These are phyloP conservation scores for Syzygium syzygioides DNA, from an alignment of 441 rosid species.

Conservation along the genomic window DNA sequence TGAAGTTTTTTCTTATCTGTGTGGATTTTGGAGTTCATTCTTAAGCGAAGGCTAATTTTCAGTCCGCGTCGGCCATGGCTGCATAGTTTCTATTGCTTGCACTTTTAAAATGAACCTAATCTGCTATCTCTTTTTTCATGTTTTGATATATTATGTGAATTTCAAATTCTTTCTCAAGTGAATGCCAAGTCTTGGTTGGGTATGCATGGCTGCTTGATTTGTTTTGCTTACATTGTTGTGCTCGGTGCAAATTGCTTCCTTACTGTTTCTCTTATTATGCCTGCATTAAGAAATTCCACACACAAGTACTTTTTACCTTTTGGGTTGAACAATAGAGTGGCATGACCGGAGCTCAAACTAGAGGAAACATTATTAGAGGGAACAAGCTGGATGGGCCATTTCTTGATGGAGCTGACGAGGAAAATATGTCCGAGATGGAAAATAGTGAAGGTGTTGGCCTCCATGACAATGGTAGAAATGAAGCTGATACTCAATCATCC, in stretches of 20 bases:
- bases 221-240: neutral
- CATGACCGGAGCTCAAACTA: conserved; percentile 29
- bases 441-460: conserved; percentile 14
- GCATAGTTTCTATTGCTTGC: neutral
- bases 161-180: neutral
- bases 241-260: neutral
- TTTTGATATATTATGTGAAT: neutral
- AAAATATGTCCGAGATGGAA: conserved; percentile 25
- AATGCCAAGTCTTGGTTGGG: neutral
- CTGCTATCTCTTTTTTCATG: neutral
- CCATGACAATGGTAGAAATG: conserved; percentile 18
- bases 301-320: neutral
- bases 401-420: conserved; percentile 27
- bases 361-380: conserved; percentile 52
- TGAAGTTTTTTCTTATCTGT: neutral
- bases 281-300: neutral
- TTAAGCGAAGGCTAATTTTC: neutral
- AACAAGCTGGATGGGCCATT: conserved; percentile 25
- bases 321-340: conserved; percentile 34
- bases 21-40: neutral
- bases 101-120: neutral
- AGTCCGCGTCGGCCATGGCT: neutral
- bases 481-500: conserved; percentile 14
- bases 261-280: neutral
- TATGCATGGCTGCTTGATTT: neutral